These are phyloP conservation scores for Blumeria graminis DNA, from an alignment of 2,329 filamentous ascomycete species.

Conservation along the genomic window DNA sequence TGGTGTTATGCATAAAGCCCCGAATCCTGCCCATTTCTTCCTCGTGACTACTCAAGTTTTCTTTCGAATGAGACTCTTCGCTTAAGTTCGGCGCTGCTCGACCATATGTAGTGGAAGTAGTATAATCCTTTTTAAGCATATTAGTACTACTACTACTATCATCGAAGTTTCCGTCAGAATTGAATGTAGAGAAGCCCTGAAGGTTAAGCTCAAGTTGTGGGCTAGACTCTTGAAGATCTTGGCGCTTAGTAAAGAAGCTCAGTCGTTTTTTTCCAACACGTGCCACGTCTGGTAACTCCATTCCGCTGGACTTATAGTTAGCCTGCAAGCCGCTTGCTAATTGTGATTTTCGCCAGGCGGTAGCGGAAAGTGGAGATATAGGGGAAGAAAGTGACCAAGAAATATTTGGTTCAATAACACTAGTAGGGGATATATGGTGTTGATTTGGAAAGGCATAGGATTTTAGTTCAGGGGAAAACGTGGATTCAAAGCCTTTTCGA, in stretches of 20 bases:
- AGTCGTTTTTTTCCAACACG: not conserved
- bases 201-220: not conserved
- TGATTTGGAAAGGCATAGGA: slow-evolving; percentile 29
- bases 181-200: not conserved
- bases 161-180: not conserved
- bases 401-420: not conserved
- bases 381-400: slow-evolving; percentile 3
- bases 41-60: not conserved
- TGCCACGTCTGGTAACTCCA: too few species aligned
- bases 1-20: not conserved
- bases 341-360: too few species aligned
- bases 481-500: slow-evolving; percentile 30
- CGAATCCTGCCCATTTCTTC: not conserved
- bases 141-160: not conserved
- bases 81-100: not conserved
- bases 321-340: not conserved
- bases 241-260: not conserved
- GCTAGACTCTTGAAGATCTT: not conserved
- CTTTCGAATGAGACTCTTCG: not conserved
- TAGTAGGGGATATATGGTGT: not conserved
- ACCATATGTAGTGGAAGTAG: not conserved
- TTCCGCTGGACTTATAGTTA: not conserved
- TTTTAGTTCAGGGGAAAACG: slow-evolving; percentile 40
- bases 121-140: not conserved
- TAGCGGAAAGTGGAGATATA: not conserved